Evolutionary conservation across 2,329 filamentous ascomycete genomes (phyloP).

Genomic region (Plenodomus biglobosus): DNA sequence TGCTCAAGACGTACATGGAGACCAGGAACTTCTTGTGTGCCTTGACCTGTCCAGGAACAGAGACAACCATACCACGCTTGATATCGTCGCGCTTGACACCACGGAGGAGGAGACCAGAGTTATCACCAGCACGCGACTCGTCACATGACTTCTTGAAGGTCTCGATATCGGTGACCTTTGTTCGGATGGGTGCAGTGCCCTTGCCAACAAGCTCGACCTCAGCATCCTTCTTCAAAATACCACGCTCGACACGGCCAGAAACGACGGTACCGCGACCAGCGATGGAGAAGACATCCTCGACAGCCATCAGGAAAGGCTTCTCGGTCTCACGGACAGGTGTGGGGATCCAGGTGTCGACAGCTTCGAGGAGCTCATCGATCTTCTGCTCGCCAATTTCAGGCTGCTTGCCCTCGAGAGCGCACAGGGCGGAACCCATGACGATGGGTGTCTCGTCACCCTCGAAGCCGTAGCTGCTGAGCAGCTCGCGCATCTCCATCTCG

Average conservation of each 20-base stretch:
- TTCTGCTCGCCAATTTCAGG: conserved; percentile 83
- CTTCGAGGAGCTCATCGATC: conserved; percentile 87
- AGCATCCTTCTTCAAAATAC: conserved; percentile 86
- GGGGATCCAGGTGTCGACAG: conserved; percentile 95
- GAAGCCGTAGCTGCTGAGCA: conserved; percentile 89
- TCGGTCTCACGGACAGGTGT: conserved; percentile 91
- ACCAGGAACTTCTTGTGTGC: conserved; percentile 89
- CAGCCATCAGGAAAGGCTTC: conserved; percentile 98
- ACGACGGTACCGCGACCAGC: conserved; percentile 91
- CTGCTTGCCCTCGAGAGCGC: conserved; percentile 83
- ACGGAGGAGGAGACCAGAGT: conserved; percentile 94
- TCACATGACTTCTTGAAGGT: conserved; percentile 99
- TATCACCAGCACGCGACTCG: conserved; percentile 93
- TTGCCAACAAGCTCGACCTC: conserved; percentile 96
- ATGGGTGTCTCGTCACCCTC: conserved; percentile 98
- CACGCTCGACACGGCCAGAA: conserved; percentile 96
- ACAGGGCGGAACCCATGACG: conserved; percentile 94
- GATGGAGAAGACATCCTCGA: conserved; percentile 68
- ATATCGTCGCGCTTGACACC: conserved; percentile 96
- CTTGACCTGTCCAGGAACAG: conserved; percentile 79
- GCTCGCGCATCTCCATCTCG: conserved; percentile 99
- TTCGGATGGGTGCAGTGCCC: conserved; percentile 80
- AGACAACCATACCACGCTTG: conserved; percentile 90
- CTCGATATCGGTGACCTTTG: conserved; percentile 99
- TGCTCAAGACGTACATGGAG: conserved; percentile 94